Base-by-base conservation (phyloP, 1,284 basidiomycete species). In the Boletus smithii region DNA sequence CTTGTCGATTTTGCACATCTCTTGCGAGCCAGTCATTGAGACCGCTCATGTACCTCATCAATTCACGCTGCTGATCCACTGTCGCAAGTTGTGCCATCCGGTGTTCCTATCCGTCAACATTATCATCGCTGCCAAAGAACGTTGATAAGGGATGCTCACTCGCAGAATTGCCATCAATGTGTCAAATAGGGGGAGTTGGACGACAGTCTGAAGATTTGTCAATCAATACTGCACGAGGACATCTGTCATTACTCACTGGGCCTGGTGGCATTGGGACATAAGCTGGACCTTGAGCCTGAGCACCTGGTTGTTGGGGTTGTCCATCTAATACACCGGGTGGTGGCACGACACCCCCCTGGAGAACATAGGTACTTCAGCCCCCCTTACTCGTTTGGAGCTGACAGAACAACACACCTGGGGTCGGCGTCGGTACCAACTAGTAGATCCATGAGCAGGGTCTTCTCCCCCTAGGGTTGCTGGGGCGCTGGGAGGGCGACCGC, bases 11-110 rank as follows among this genome's bases (percentile, higher is more conserved):
- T 41, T 75, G 72, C 1, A 88, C 86, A 60, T 90, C 87, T 23
- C 80, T 74, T 48, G 75, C 80, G 13, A 89, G 68, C 88, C 87
- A 90, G 39, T 78, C 74, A 54, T 90, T 89, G 29, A 90, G 69
- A 4, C 72, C 74, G 41, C 75, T 58, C 77, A 90, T 81, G 57
- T 90, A 89, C 34, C 81, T 70, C 77, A 88, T 85, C 35, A 90
- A 70, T 59, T 88, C 85, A 20, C 82, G 75, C 53, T 88, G 85
- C 55, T 90, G 87, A 41, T 86, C 81, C 8, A 86, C 76, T 16
- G 85, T 83, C 0, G 85, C 85, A 14, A 79, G 68, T 61, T 86
- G 84, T 2, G 84, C 84, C 3, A 79, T 67, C 3, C 82, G 82
- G 60, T 85, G 86, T 71, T 88, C 83, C 87, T 89, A 53, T n/a